phyloP scores from a whole-genome alignment of 2,329 filamentous ascomycete genomes.

The Ploettnerulaceae sp. region DNA sequence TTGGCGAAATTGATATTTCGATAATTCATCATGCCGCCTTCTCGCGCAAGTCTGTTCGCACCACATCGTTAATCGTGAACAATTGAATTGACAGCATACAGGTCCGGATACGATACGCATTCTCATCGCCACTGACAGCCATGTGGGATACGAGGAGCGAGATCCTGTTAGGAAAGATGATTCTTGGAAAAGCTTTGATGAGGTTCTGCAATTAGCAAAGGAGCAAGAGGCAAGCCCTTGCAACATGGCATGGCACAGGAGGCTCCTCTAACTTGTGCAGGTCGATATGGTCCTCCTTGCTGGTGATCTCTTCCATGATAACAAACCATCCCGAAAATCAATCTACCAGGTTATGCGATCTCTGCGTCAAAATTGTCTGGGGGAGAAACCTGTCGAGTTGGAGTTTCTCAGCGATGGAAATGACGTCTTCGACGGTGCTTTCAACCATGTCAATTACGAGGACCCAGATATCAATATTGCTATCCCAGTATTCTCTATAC shows the following conservation, averaged over 20 bases:
- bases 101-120: constrained; percentile 83
- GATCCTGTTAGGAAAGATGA: constrained; percentile 94
- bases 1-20: too few relatives aligned
- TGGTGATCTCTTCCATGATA: constrained; percentile 96
- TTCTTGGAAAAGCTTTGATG: constrained; percentile 94
- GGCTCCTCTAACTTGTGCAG: constrained; percentile 34
- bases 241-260: background rate
- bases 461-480: constrained; percentile 95
- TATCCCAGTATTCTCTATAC: constrained; percentile 96
- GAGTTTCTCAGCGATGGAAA: constrained; percentile 92
- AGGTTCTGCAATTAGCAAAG: constrained; percentile 85
- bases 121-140: constrained; percentile 90
- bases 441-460: constrained; percentile 95
- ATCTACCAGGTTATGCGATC: constrained; percentile 98
- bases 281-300: constrained; percentile 96
- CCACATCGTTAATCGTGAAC: background rate
- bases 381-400: constrained; percentile 91
- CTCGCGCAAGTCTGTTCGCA: constrained; percentile 19
- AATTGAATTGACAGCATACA: constrained; percentile 16
- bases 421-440: constrained; percentile 83
- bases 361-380: constrained; percentile 86
- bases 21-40: too few relatives aligned
- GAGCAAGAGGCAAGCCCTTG: constrained; percentile 61
- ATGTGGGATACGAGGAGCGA: constrained; percentile 94
- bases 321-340: constrained; percentile 90